phyloP scores from a whole-genome alignment of 345 rosid genomes.

The Murraya koenigii region DNA sequence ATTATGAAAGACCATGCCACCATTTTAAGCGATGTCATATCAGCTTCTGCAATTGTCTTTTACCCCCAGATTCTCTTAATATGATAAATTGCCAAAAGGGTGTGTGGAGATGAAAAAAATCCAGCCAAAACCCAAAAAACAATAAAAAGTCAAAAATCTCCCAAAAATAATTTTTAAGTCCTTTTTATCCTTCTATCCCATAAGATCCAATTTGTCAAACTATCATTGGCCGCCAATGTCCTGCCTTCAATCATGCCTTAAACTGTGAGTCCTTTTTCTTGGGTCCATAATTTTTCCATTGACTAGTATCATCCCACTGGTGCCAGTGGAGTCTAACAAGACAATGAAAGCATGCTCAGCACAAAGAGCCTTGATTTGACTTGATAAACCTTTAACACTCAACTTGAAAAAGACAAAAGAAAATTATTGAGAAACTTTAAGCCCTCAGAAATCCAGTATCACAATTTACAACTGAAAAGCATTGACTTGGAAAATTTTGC shows the following conservation, averaged over 20 bases:
- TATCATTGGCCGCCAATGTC: neutral
- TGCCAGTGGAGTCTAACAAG: conserved; percentile 4
- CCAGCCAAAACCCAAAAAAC: neutral
- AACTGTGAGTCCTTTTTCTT: neutral
- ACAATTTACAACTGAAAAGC: too few relatives aligned
- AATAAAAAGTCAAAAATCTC: neutral
- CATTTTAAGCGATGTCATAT: neutral
- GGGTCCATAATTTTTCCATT: neutral
- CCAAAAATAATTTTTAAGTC: neutral
- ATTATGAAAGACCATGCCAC: neutral
- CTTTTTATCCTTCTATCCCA: neutral
- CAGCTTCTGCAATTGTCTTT: neutral
- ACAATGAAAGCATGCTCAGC: conserved; percentile 7
- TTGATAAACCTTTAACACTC: neutral
- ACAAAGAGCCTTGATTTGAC: neutral
- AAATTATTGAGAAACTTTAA: neutral
- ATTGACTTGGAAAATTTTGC: neutral
- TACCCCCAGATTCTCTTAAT: neutral
- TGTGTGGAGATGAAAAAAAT: neutral
- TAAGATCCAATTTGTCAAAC: neutral
- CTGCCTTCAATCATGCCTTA: neutral
- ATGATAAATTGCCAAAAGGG: neutral
- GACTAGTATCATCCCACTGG: neutral
- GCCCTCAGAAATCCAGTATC: too few relatives aligned
- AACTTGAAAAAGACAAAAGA: neutral